Evolutionary conservation across 1,284 basidiomycete species (phyloP).

Genomic region (Sparassis latifolia): DNA sequence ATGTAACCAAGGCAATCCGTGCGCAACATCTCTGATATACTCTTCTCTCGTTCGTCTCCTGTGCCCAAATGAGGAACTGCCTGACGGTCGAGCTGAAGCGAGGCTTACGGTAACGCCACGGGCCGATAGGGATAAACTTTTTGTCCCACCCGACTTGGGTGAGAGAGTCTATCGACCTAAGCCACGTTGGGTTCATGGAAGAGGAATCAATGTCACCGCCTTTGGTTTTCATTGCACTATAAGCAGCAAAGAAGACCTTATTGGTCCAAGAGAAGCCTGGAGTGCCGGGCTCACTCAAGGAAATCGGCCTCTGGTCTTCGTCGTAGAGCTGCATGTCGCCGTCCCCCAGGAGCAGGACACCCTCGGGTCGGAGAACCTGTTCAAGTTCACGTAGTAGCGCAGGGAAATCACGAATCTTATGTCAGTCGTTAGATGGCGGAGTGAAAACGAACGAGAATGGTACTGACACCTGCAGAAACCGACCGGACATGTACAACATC

Average conservation of each 20-base stretch:
- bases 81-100: not conserved
- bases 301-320: slow-evolving; percentile 22
- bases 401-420: slow-evolving; percentile 28
- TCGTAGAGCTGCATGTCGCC: slow-evolving; percentile 31
- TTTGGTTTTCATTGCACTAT: slow-evolving; percentile 29
- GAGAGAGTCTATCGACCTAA: slow-evolving; percentile 23
- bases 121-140: slow-evolving; percentile 29
- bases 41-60: slow-evolving; percentile 20
- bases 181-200: slow-evolving; percentile 27
- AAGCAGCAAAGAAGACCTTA: slow-evolving; percentile 26
- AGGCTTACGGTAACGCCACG: slow-evolving; percentile 26
- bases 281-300: slow-evolving; percentile 20
- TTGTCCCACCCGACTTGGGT: slow-evolving; percentile 29
- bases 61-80: not conserved
- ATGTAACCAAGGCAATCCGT: slow-evolving; percentile 26
- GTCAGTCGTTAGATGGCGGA: not conserved
- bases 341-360: slow-evolving; percentile 26
- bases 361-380: slow-evolving; percentile 24
- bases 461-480: slow-evolving; percentile 21
- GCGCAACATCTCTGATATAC: slow-evolving; percentile 28
- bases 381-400: slow-evolving; percentile 24
- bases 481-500: slow-evolving; percentile 28
- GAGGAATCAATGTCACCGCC: slow-evolving; percentile 26
- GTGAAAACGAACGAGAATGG: not conserved
- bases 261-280: slow-evolving; percentile 26